Evolutionary conservation across 2,329 filamentous ascomycete species (phyloP).

Genomic region (Colletotrichum spaethianum): DNA sequence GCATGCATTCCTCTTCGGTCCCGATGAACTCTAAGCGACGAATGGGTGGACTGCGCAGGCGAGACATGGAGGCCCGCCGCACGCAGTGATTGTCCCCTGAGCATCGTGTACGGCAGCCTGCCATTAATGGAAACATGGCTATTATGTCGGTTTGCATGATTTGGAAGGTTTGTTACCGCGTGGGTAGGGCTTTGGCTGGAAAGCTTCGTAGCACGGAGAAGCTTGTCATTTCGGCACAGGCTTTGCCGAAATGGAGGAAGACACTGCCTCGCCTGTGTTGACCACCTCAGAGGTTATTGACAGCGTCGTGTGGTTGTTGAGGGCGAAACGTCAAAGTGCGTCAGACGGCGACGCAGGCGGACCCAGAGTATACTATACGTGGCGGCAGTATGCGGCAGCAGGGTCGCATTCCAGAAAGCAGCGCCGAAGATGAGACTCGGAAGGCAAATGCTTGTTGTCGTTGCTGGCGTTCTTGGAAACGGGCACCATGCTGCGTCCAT

Average conservation of each 20-base stretch:
- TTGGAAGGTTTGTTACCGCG: slow-evolving; percentile 19
- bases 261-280: slow-evolving; percentile 2
- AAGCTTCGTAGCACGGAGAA: slow-evolving; percentile 5
- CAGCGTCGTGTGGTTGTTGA: background rate
- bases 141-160: slow-evolving; percentile 9
- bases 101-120: background rate
- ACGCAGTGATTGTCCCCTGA: background rate
- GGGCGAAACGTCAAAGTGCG: background rate
- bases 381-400: background rate
- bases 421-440: background rate
- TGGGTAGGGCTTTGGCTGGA: background rate
- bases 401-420: background rate
- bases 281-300: background rate
- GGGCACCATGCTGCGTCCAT: background rate
- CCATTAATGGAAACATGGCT: background rate
- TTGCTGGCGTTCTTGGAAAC: background rate
- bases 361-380: background rate
- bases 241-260: slow-evolving; percentile 21
- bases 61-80: background rate
- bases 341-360: background rate
- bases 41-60: slow-evolving; percentile 3
- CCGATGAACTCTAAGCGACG: background rate
- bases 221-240: slow-evolving; percentile 18
- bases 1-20: background rate
- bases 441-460: background rate